These are phyloP conservation scores for Melastoma candidum DNA, from an alignment of 441 rosid genomes.

Conservation along the genomic window DNA sequence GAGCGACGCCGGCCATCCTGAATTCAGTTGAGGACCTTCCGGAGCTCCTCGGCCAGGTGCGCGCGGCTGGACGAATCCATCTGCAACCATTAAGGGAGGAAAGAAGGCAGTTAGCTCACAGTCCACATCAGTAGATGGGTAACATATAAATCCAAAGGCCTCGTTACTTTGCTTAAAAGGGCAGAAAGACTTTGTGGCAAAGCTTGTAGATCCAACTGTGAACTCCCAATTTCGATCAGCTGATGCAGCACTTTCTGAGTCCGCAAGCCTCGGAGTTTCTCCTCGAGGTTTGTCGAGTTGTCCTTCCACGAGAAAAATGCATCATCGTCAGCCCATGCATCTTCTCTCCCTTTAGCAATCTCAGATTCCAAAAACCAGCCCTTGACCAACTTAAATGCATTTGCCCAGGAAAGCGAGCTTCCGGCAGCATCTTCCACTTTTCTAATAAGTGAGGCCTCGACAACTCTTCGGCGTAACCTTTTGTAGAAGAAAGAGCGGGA, in stretches of 20 bases:
- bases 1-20: too few relatives aligned
- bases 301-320: slow-evolving; percentile 86
- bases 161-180: slow-evolving; percentile 76
- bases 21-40: too few relatives aligned
- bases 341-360: slow-evolving; percentile 40
- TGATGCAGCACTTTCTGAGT: slow-evolving; percentile 69
- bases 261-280: slow-evolving; percentile 61
- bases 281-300: slow-evolving; percentile 47
- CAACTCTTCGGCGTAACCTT: slow-evolving; percentile 64
- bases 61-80: too few relatives aligned
- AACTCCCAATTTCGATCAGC: slow-evolving; percentile 57
- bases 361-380: slow-evolving; percentile 69
- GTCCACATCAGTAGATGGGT: neutral
- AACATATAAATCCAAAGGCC: neutral
- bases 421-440: slow-evolving; percentile 55
- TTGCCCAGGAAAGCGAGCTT: slow-evolving; percentile 48
- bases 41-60: too few relatives aligned
- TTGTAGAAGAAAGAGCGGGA: slow-evolving; percentile 70
- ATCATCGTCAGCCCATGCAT: slow-evolving; percentile 69
- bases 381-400: slow-evolving; percentile 59
- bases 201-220: slow-evolving; percentile 63
- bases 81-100: too few relatives aligned
- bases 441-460: slow-evolving; percentile 57
- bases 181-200: slow-evolving; percentile 86
- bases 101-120: too few relatives aligned